phyloP scores from a whole-genome alignment of 768 basidiomycete genomes.

The Hygrophorus pudorinus region DNA sequence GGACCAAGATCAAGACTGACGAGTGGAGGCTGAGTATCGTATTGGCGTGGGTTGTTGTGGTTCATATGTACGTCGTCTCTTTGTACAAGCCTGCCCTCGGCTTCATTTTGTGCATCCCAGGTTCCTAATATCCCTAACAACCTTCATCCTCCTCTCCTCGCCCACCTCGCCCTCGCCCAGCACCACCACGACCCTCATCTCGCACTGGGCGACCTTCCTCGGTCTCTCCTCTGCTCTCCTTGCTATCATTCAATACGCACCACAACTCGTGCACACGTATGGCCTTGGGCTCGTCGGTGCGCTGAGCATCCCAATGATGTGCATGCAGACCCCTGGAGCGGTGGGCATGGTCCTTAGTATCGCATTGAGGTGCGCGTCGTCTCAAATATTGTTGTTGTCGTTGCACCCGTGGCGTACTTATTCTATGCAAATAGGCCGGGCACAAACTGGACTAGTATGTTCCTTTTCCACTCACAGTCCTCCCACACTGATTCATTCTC shows the following conservation, averaged over 20 bases:
- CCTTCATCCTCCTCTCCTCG: conserved; percentile 45
- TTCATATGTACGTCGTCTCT: conserved; percentile 67
- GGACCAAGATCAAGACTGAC: conserved; percentile 40
- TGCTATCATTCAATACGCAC: conserved; percentile 79
- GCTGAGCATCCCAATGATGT: conserved; percentile 92
- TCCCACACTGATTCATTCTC: not conserved
- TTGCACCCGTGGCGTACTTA: no score
- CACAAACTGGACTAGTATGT: conserved; percentile 80
- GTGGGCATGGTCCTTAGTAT: conserved; percentile 81
- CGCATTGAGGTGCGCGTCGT: conserved; percentile 53
- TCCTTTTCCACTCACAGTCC: not conserved
- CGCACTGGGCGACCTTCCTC: conserved; percentile 74
- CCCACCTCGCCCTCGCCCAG: conserved; percentile 29
- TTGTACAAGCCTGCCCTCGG: conserved; percentile 1
- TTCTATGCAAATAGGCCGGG: conserved; percentile 65
- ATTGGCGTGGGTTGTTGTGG: conserved; percentile 57
- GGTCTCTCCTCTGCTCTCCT: conserved; percentile 74
- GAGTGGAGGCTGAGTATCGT: conserved; percentile 75
- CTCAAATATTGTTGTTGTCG: no score
- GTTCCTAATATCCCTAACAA: conserved; percentile 46
- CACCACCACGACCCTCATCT: conserved; percentile 11
- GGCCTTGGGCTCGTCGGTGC: conserved; percentile 77
- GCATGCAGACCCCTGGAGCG: conserved; percentile 86
- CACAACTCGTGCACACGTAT: conserved; percentile 80
- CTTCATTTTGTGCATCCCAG: conserved; percentile 22